A percentile compares a stretch with the other conserved stretches of the same genome.
These are phyloP conservation scores for Globisporangium okanoganense DNA, from an alignment of 352 stramenopile genomes.

Conservation along the genomic window DNA sequence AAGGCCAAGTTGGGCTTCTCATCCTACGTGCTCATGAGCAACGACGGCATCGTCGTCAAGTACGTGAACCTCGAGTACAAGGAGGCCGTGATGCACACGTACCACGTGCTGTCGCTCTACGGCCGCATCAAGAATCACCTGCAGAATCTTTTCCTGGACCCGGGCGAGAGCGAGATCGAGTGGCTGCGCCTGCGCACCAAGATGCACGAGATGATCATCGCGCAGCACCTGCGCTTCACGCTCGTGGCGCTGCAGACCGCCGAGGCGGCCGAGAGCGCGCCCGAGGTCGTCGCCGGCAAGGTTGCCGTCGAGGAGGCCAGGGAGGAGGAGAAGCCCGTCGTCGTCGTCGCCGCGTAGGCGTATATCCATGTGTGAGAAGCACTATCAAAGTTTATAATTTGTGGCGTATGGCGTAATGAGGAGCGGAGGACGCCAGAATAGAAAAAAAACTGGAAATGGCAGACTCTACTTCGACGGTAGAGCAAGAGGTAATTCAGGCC, in stretches of 20 bases:
- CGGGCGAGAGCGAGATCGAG: conserved; percentile 86
- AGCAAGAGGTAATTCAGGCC: too few relatives aligned
- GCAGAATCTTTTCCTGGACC: conserved; percentile 82
- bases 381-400: too few relatives aligned
- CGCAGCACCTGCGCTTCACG: conserved; percentile 85
- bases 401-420: too few relatives aligned
- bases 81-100: conserved; percentile 88
- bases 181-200: conserved; percentile 88
- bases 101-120: conserved; percentile 89
- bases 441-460: too few relatives aligned
- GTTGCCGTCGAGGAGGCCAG: conserved; percentile 33
- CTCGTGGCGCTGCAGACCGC: conserved; percentile 83
- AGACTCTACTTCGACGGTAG: too few relatives aligned
- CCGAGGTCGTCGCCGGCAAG: conserved; percentile 20
- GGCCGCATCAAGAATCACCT: conserved; percentile 81
- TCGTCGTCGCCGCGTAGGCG: too few relatives aligned
- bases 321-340: conserved; percentile 49
- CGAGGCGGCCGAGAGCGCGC: conserved; percentile 25
- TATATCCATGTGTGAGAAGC: too few relatives aligned
- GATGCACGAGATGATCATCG: conserved; percentile 91
- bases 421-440: too few relatives aligned
- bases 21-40: conserved; percentile 92
- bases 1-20: conserved; percentile 89
- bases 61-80: conserved; percentile 92
- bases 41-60: conserved; percentile 92